Evolutionary conservation across 129 eudicot genomes (phyloP), one percentile per base, ranked within the genome.

Genomic region (Chrysanthemum makinoi): DNA sequence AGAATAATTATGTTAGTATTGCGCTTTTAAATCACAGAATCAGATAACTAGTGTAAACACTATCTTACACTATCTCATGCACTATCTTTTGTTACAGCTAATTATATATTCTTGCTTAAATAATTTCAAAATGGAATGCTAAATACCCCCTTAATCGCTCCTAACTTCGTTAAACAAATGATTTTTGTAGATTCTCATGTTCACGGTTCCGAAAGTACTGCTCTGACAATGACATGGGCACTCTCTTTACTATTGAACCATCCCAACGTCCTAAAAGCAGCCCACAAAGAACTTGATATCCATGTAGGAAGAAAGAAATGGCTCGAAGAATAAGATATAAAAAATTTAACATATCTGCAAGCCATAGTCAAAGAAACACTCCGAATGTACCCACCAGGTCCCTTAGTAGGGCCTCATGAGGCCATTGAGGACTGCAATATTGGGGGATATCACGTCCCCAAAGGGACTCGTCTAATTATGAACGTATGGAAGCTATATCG

Each of bases 361-460:
- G 81, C 87, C 52, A 59, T 87, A 50, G 70, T 87, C 1, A 79
- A 87, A 43, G 88, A 87, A 76, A 79, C 88, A 4, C 69, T 83
- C 4, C 67, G 94, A 26, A 14, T 87, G 62, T 87, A 87, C 85
- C 87, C 94, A 30, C 89, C 89, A 1, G 87, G 87, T 15, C 89
- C 89, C 2, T 49, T 87, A 10, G 67, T 77, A 14, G 85, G 83
- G 39, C 89, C 89, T 8, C 87, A 72, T 3, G 80, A 82, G 64
- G 84, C 95, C 72, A 63, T 48, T 0, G 72, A 84, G 11, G 89
- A 84, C 56, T 87, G 89, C 26, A 1, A 30, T 9, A 11, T 87
- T 3, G 79, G 86, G 11, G 58, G 28, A 5, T 80, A 79, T 65
- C 51, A 48, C 5, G 67, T 84, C n/a, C 75, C 83, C 0, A 77